Base-by-base conservation (phyloP, 2,329 filamentous ascomycete species). In the Penicillium italicum region DNA sequence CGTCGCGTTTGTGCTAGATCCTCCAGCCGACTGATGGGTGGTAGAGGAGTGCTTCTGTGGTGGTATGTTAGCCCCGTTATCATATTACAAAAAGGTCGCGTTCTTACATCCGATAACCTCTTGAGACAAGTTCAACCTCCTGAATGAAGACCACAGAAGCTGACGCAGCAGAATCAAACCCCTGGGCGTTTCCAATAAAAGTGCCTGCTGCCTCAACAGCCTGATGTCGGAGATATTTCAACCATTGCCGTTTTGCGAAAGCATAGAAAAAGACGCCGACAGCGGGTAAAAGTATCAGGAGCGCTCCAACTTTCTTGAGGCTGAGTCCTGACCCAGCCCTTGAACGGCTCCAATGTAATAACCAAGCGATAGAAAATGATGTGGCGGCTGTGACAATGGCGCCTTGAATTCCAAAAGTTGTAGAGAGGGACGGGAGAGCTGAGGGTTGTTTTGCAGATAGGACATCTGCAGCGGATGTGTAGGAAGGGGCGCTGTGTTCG, bases 111-210 rank as follows among this genome's bases (percentile, higher is more conserved):
- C 90, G 83, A 73, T 96, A 97, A 22, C 92, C 92, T 64, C 92
- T 85, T 30, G 92, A 95, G 26, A 97, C 91, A 31, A 97, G 81
- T 76, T 97, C 92, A n/a, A 97, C 91, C 74, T 97, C 92, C 72
- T 96, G 92, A 59, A 97, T 87, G 57, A 96, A 82, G 36, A 88
- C 85, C 53, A 96, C 79, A 2, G 90, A 88, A 31, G 90, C 88
- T 37, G 86, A 86, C 38, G 84, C 86, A 22, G 87, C 87, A 38
- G 86, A 84, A 73, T 97, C 91, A 64, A 95, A 91, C 47, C 87
- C 85, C 68, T 95, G 90, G 37, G 91, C 86, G 66, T 85, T 86
- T 44, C 83, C 79, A 43, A 94, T 85, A 61, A 96, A 85, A 0
- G 79, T 75, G 11, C 84, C 84, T 5, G 88, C 85, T 59, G 87